Conservation (phyloP, 257 asterid species). For the Solanum microdontum region DNA sequence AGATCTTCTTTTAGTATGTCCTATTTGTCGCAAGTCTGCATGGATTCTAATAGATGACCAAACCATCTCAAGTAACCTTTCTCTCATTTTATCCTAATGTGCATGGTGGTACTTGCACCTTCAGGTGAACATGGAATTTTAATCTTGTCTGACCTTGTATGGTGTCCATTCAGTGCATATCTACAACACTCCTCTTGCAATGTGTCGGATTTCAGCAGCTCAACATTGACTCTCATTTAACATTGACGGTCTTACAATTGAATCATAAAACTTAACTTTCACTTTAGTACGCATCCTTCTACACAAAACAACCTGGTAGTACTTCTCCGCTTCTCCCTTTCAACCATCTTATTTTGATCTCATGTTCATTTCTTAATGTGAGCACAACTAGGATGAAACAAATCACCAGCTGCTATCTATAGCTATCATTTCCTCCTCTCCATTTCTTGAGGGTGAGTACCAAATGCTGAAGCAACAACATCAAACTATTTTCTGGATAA, state of each 20-base stretch:
- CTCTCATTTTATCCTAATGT: not conserved
- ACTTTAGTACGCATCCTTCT: not conserved
- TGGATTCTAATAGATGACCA: not conserved
- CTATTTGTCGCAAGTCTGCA: not conserved
- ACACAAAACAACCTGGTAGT: not conserved
- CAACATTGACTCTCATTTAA: not conserved
- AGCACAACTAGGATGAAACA: not conserved
- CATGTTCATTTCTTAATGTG: not conserved
- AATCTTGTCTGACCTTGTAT: not conserved
- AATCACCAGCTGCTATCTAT: not conserved
- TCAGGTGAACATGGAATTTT: not conserved
- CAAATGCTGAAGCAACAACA: not conserved
- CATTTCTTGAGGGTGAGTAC: not conserved
- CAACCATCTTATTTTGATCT: not conserved
- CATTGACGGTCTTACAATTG: not conserved
- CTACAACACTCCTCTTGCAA: not conserved
- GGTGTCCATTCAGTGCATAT: not conserved
- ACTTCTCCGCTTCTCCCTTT: not conserved
- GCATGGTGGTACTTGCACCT: not conserved
- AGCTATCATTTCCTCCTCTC: not conserved
- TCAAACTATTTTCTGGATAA: not conserved
- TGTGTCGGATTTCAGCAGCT: not conserved
- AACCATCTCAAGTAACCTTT: not conserved
- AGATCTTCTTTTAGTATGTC: not conserved
- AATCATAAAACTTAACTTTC: not conserved